Evolutionary conservation across 495 filamentous ascomycete genomes (phyloP).

Genomic region (Trichodelitschia bisporula): DNA sequence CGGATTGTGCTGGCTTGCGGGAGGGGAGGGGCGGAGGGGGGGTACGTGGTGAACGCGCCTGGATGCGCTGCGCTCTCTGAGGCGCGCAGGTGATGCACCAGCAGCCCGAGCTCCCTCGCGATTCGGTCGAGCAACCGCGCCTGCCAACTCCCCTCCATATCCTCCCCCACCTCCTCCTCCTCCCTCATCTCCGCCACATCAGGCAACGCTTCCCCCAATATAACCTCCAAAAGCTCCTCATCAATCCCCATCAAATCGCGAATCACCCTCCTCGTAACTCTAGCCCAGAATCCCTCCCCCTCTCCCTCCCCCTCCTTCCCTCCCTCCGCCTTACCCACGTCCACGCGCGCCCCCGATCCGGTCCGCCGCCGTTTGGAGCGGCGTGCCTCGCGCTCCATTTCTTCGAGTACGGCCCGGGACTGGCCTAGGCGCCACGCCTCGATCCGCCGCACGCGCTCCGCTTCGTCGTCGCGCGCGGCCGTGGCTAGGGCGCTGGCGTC

Average conservation of each 20-base stretch:
- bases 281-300: conserved; percentile 47
- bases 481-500: too few relatives aligned
- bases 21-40: conserved; percentile 4
- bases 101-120: conserved; percentile 57
- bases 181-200: conserved; percentile 9
- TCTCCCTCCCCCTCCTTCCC: conserved; percentile 19
- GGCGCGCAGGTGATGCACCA: conserved; percentile 66
- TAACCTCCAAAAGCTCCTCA: conserved; percentile 53
- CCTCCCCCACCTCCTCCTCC: conserved; percentile 13
- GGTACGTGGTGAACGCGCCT: conserved; percentile 59
- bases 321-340: conserved; percentile 8
- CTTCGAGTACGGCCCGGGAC: conserved; percentile 56
- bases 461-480: conserved; percentile 25
- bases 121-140: conserved; percentile 56
- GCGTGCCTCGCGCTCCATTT: conserved; percentile 68
- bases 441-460: conserved; percentile 56
- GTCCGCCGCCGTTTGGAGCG: conserved; percentile 18
- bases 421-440: conserved; percentile 85
- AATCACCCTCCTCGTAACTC: conserved; percentile 67
- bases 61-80: conserved; percentile 44
- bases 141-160: conserved; percentile 32
- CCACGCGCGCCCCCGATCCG: conserved; percentile 1
- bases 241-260: conserved; percentile 80
- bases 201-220: conserved; percentile 67
- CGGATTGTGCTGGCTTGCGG: conserved; percentile 1